Base-by-base conservation (phyloP, 495 filamentous ascomycete species). In the Trichoderma orchidacearum region DNA sequence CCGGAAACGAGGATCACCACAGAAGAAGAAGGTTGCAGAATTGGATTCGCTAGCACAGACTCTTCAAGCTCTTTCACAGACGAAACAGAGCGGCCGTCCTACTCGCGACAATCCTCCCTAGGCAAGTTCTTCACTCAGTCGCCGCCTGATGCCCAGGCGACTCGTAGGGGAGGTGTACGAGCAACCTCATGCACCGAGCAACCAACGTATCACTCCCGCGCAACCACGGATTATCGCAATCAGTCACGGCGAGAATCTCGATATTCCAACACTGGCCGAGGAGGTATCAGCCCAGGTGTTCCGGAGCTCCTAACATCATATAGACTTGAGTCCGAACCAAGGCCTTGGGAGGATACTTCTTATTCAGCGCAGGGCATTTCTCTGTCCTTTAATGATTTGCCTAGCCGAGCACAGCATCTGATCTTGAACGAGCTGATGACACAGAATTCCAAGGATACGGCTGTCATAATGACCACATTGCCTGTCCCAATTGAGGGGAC, bases 391-490 rank as follows among this genome's bases (percentile, higher is more conserved):
- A 93, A 93, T 62, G 87, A 93, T 64, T 75, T 94, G 0, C 87
- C 89, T 0, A 87, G 83, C 59, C 81, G 85, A 13, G 88, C 86
- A 2, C 89, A 90, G 64, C 88, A 94, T 69, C 70, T 92, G 29
- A 93, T 93, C 51, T 63, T 94, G 25, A 94, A 95, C 64, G 87
- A 94, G 65, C 72, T 93, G 54, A 90, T 94, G 74, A 72, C 74
- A 5, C 75, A 79, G 56, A 71, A 90, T 35, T 87, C 85, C 51
- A 63, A 62, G 8, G 79, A 90, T 5, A 92, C 90, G 7, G 87
- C 87, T 0, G 86, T 95, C 2, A 67, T 90, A n/a, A 85, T 93
- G 59, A 90, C 85, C 0, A 92, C 87, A 31, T 67, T 94, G 51
- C 88, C 89, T 11, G 84, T 85, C 34, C 87, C 89, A 0, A 69